Evolutionary conservation across 208 protist genomes (phyloP).

Genomic region (Leishmania guyanensis): DNA sequence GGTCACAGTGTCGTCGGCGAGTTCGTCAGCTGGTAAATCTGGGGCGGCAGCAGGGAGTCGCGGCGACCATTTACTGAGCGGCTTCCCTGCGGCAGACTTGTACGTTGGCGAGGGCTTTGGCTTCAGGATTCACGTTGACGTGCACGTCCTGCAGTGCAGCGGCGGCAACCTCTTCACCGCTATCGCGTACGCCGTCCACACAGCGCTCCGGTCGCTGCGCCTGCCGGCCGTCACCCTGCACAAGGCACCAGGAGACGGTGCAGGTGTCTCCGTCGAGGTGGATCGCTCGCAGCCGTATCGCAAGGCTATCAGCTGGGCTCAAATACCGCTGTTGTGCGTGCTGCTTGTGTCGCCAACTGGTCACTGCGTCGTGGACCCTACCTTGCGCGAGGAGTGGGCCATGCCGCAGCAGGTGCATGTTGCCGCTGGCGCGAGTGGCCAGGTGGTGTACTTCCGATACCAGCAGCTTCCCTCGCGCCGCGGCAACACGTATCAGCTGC

Average conservation of each 20-base stretch:
- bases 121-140: conserved; percentile 82
- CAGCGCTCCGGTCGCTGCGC: conserved; percentile 51
- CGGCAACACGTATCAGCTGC: conserved; percentile 52
- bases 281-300: conserved; percentile 63
- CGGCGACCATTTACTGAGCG: conserved; percentile 15
- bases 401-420: conserved; percentile 81
- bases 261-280: conserved; percentile 71
- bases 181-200: conserved; percentile 66
- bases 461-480: conserved; percentile 75
- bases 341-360: conserved; percentile 68
- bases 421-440: conserved; percentile 49
- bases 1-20: conserved; percentile 15
- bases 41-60: neutral
- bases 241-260: conserved; percentile 38
- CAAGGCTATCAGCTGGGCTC: conserved; percentile 51
- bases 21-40: neutral
- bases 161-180: conserved; percentile 65
- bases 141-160: conserved; percentile 66
- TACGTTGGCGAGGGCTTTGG: conserved; percentile 80
- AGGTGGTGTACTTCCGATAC: conserved; percentile 61
- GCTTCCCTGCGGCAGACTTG: conserved; percentile 62
- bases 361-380: conserved; percentile 83
- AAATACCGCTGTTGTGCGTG: conserved; percentile 64
- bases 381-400: conserved; percentile 70
- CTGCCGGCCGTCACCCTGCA: conserved; percentile 75